A percentile compares a stretch with the other conserved stretches of the same genome.
Conservation (phyloP, 108 stramenopile species). For the Epithemia pelagica region DNA sequence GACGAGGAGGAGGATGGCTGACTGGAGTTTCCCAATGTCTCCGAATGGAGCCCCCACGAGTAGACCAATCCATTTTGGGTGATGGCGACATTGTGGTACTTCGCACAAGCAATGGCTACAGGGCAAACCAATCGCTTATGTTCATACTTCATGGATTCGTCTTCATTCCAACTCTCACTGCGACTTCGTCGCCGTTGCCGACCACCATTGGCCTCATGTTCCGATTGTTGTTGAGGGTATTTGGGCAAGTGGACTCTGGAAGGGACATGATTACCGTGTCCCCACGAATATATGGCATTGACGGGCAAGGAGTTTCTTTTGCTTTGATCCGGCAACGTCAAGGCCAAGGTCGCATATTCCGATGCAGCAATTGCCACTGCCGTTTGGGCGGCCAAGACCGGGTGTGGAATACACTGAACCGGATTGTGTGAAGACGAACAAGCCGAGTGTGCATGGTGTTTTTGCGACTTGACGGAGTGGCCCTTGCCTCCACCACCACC, state of each 20-base stretch:
- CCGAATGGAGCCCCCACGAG: constrained; percentile 86
- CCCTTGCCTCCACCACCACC: constrained; percentile 6
- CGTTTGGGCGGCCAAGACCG: constrained; percentile 60
- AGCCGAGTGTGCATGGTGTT: not conserved
- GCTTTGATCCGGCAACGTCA: constrained; percentile 39
- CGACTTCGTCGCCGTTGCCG: not conserved
- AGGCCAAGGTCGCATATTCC: constrained; percentile 68
- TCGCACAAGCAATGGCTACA: constrained; percentile 65
- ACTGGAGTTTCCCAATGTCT: constrained; percentile 36
- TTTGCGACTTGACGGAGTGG: constrained; percentile 4
- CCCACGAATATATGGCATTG: constrained; percentile 74
- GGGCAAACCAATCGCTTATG: constrained; percentile 42
- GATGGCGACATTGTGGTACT: constrained; percentile 79
- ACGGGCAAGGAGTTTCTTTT: constrained; percentile 33
- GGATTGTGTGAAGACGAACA: not conserved
- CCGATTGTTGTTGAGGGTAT: not conserved
- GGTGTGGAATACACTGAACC: constrained; percentile 27
- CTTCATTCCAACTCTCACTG: not conserved
- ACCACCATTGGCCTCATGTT: not conserved
- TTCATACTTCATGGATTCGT: not conserved
- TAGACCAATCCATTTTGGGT: constrained; percentile 85
- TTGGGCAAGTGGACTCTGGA: constrained; percentile 45
- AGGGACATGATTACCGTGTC: constrained; percentile 73
- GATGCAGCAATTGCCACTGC: constrained; percentile 66
- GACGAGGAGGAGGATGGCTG: not conserved